phyloP scores from a whole-genome alignment of 805 yeast genomes.

The Monosporozyma aquatica region DNA sequence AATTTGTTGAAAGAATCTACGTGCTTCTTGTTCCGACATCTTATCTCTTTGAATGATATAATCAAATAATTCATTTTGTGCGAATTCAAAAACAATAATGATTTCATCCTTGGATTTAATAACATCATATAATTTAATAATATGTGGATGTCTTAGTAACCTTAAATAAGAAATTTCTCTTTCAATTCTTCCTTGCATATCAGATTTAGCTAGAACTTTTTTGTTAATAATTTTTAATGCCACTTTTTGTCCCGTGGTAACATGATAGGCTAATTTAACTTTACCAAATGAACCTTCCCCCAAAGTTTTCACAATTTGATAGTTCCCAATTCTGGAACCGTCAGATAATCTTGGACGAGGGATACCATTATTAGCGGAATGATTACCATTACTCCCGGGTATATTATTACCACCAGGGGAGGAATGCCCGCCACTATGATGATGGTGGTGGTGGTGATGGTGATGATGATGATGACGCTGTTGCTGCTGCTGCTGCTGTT shows the following conservation, averaged over 20 bases:
- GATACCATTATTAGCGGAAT: slow-evolving; percentile 2
- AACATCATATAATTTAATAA: slow-evolving; percentile 89
- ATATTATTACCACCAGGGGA: slow-evolving; percentile 9
- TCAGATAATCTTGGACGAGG: slow-evolving; percentile 18
- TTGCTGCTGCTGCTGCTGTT: slow-evolving; percentile 6
- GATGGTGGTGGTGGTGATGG: slow-evolving; percentile 14
- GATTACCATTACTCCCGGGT: neutral
- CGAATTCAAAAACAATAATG: slow-evolving; percentile 94
- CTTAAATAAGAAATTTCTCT: slow-evolving; percentile 87
- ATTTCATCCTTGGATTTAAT: slow-evolving; percentile 92
- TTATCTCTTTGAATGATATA: slow-evolving; percentile 90
- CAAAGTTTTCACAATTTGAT: slow-evolving; percentile 82
- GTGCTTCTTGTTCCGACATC: slow-evolving; percentile 85
- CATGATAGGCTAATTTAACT: slow-evolving; percentile 83
- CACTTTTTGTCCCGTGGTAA: slow-evolving; percentile 84
- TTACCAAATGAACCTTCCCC: slow-evolving; percentile 98
- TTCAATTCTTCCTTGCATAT: slow-evolving; percentile 95
- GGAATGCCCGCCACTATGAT: slow-evolving; percentile 19
- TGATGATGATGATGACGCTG: slow-evolving; percentile 3
- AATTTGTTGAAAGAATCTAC: slow-evolving; percentile 91
- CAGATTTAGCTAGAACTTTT: slow-evolving; percentile 84
- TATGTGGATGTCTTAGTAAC: slow-evolving; percentile 87
- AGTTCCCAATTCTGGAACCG: slow-evolving; percentile 68
- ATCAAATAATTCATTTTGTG: slow-evolving; percentile 93
- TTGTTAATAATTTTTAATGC: slow-evolving; percentile 90